phyloP scores from a whole-genome alignment of 441 rosid species.

The Biscutella laevigata region DNA sequence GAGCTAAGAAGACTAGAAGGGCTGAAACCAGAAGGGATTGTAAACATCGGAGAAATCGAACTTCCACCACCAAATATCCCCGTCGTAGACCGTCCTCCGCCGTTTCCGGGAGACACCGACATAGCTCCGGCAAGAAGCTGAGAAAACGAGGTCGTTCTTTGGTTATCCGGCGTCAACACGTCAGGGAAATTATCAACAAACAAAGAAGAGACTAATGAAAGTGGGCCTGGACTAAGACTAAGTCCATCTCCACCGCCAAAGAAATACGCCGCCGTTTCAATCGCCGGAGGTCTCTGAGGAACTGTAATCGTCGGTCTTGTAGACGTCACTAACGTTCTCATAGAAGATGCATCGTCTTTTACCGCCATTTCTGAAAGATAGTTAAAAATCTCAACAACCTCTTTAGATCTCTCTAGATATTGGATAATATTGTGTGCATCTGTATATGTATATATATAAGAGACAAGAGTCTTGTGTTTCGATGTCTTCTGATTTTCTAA shows the following conservation, averaged over 20 bases:
- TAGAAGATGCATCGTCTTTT: constrained; percentile 25
- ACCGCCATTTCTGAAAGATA: constrained; percentile 30
- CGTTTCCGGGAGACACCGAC: constrained; percentile 49
- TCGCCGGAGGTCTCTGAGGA: constrained; percentile 46
- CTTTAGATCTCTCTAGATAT: constrained; percentile 4
- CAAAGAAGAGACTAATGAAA: constrained; percentile 71
- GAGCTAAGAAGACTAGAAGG: constrained; percentile 75
- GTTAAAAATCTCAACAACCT: not conserved
- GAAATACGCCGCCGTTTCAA: constrained; percentile 36
- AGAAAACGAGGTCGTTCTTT: constrained; percentile 48
- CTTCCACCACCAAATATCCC: constrained; percentile 41
- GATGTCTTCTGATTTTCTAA: constrained; percentile 9
- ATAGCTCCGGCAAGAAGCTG: constrained; percentile 79
- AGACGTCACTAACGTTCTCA: constrained; percentile 30
- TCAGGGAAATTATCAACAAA: constrained; percentile 50
- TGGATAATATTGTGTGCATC: not conserved
- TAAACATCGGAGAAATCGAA: constrained; percentile 32
- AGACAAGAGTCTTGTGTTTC: constrained; percentile 29
- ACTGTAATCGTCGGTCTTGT: constrained; percentile 57
- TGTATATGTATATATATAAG: constrained; percentile 1
- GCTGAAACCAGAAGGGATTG: constrained; percentile 74
- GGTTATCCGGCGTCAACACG: constrained; percentile 27
- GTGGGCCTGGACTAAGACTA: constrained; percentile 74
- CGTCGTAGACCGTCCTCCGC: constrained; percentile 43
- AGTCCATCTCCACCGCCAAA: constrained; percentile 39